phyloP scores from a whole-genome alignment of 768 basidiomycete species.

The Rickenella mellea region DNA sequence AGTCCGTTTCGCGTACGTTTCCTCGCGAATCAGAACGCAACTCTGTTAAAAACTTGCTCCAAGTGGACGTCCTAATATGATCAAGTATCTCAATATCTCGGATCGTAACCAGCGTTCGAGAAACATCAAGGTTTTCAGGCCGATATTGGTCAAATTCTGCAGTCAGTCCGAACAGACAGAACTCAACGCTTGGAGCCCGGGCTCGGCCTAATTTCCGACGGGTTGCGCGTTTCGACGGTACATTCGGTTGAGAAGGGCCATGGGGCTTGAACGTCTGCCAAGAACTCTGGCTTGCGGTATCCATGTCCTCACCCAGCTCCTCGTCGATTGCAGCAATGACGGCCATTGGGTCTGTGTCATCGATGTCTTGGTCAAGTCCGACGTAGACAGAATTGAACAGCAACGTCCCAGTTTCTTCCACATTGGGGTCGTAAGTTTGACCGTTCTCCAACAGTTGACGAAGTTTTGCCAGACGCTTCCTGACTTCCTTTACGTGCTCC shows the following conservation, averaged over 20 bases:
- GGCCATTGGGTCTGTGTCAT: slow-evolving; percentile 63
- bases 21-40: slow-evolving; percentile 79
- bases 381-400: slow-evolving; percentile 94
- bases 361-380: slow-evolving; percentile 72
- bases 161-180: slow-evolving; percentile 54
- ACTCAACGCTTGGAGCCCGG: slow-evolving; percentile 74
- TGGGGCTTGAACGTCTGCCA: slow-evolving; percentile 78
- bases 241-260: slow-evolving; percentile 19
- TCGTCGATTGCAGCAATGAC: slow-evolving; percentile 90
- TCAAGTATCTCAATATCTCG: slow-evolving; percentile 84
- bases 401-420: slow-evolving; percentile 62
- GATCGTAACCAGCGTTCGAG: slow-evolving; percentile 58
- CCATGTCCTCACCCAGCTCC: slow-evolving; percentile 69
- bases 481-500: slow-evolving; percentile 80
- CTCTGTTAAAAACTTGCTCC: slow-evolving; percentile 93
- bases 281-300: slow-evolving; percentile 72
- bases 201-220: slow-evolving; percentile 59
- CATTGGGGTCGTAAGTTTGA: slow-evolving; percentile 69
- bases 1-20: slow-evolving; percentile 82
- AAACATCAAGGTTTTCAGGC: slow-evolving; percentile 46
- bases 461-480: slow-evolving; percentile 78
- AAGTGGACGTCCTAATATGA: slow-evolving; percentile 96
- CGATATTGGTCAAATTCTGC: slow-evolving; percentile 61
- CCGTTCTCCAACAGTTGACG: slow-evolving; percentile 86
- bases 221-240: slow-evolving; percentile 27